Percentiles rank a stretch among this genome's conserved stretches.
phyloP scores from a whole-genome alignment of 192 early-diverging fungal genomes.

The Gamsiella multidivaricata region DNA sequence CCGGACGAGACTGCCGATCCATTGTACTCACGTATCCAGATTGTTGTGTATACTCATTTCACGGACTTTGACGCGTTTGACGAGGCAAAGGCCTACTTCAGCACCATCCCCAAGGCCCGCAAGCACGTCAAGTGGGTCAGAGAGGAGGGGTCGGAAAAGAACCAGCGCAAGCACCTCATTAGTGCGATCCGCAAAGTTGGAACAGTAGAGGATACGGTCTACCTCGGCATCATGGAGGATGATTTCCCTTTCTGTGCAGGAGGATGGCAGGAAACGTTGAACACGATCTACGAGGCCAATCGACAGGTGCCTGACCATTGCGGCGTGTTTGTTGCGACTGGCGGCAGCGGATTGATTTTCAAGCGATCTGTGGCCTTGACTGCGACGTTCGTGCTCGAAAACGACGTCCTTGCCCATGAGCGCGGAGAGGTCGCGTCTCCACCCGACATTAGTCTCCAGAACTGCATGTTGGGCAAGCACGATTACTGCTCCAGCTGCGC shows the following conservation, averaged over 20 bases:
- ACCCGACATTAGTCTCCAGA: slow-evolving; percentile 63
- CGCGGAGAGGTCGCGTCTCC: slow-evolving; percentile 38
- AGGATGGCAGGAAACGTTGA: slow-evolving; percentile 60
- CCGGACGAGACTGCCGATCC: slow-evolving; percentile 47
- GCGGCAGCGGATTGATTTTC: slow-evolving; percentile 58
- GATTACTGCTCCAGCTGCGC: slow-evolving; percentile 55
- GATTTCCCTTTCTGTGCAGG: slow-evolving; percentile 63
- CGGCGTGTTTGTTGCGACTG: slow-evolving; percentile 65
- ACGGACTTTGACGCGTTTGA: slow-evolving; percentile 57
- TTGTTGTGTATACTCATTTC: slow-evolving; percentile 63
- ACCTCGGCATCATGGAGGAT: slow-evolving; percentile 63
- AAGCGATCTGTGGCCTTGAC: slow-evolving; percentile 41
- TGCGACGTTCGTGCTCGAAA: slow-evolving; percentile 29
- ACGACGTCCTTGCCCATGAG: slow-evolving; percentile 13
- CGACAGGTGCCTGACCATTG: slow-evolving; percentile 56
- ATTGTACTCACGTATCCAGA: slow-evolving; percentile 57
- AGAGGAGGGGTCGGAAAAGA: slow-evolving; percentile 57
- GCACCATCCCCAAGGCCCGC: slow-evolving; percentile 50
- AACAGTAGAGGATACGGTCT: slow-evolving; percentile 47
- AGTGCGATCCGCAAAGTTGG: slow-evolving; percentile 55
- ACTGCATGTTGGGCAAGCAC: slow-evolving; percentile 59
- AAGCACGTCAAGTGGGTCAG: slow-evolving; percentile 59
- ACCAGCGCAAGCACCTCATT: slow-evolving; percentile 62
- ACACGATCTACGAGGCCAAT: slow-evolving; percentile 57
- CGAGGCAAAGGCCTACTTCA: slow-evolving; percentile 36